phyloP scores from a whole-genome alignment of 352 stramenopile genomes.

The Phytophthora sansomeana region DNA sequence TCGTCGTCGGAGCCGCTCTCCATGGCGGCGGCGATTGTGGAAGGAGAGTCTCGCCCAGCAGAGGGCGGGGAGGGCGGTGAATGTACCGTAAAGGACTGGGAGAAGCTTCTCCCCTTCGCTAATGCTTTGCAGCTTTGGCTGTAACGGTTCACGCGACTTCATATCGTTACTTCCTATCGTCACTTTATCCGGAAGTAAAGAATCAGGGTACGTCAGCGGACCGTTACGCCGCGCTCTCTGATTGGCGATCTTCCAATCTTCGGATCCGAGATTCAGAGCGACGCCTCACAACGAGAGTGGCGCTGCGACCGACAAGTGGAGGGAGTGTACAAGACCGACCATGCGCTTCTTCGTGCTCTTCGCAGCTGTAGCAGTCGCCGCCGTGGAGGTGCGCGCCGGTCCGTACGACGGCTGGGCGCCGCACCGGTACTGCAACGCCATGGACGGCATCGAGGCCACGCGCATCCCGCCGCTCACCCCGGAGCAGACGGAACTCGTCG shows the following conservation, averaged over 20 bases:
- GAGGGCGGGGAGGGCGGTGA: conserved; percentile 9
- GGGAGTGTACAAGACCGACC: not conserved
- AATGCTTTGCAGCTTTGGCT: conserved; percentile 9
- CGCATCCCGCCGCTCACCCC: conserved; percentile 67
- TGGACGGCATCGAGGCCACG: conserved; percentile 64
- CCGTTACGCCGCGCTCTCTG: conserved; percentile 6
- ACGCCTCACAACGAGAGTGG: conserved; percentile 16
- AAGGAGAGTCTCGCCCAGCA: conserved; percentile 7
- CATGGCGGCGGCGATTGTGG: conserved; percentile 11
- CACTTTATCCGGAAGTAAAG: conserved; percentile 6
- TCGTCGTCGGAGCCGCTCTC: conserved; percentile 47
- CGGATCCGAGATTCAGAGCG: conserved; percentile 16
- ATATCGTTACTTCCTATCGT: not conserved
- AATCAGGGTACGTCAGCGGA: conserved; percentile 15
- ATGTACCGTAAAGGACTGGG: conserved; percentile 12
- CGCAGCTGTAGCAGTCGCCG: conserved; percentile 19
- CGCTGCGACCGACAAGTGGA: conserved; percentile 4
- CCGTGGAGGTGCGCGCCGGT: conserved; percentile 27
- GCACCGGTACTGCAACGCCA: conserved; percentile 84
- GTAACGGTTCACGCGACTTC: conserved; percentile 13
- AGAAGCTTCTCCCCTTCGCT: conserved; percentile 26
- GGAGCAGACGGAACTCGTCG: conserved; percentile 63
- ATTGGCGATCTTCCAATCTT: conserved; percentile 24
- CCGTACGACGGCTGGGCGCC: conserved; percentile 82
- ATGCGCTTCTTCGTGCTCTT: conserved; percentile 44